phyloP scores from a whole-genome alignment of 2,329 filamentous ascomycete genomes.

The Monosporascus sp. region DNA sequence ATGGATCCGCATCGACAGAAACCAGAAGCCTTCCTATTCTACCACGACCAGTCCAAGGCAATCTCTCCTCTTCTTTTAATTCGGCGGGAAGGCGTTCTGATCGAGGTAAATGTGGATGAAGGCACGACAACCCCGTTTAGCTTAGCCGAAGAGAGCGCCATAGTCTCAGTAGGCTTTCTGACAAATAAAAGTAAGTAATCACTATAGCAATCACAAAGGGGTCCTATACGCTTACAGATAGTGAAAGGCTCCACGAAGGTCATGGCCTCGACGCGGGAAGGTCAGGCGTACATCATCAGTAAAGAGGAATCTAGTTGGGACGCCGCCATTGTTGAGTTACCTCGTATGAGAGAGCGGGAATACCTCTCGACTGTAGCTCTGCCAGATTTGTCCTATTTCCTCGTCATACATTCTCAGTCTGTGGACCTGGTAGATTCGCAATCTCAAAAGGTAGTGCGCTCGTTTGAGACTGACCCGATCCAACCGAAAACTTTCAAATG shows the following conservation, averaged over 20 bases:
- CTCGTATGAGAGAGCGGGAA: conserved; percentile 34
- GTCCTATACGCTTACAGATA: conserved; percentile 8
- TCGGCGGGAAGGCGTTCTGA: conserved; percentile 58
- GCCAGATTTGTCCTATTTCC: conserved; percentile 52
- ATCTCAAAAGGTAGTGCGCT: conserved; percentile 52
- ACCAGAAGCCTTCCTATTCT: conserved; percentile 61
- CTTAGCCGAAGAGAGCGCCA: conserved; percentile 45
- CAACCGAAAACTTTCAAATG: conserved; percentile 55
- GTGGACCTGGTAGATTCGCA: conserved; percentile 58
- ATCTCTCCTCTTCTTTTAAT: conserved; percentile 54
- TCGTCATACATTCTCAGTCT: conserved; percentile 51
- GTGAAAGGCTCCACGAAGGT: conserved; percentile 23
- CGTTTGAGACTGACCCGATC: conserved; percentile 55
- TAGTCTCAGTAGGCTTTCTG: conserved; percentile 45
- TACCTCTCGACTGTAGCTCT: conserved; percentile 55
- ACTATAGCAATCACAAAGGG: neutral
- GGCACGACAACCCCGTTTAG: conserved; percentile 36
- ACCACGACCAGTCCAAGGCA: conserved; percentile 29
- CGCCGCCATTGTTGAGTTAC: conserved; percentile 40
- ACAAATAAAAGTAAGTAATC: conserved; percentile 37
- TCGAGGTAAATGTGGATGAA: conserved; percentile 48
- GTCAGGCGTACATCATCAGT: conserved; percentile 22
- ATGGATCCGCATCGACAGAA: conserved; percentile 54
- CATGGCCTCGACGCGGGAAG: conserved; percentile 27
- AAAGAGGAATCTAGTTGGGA: conserved; percentile 42